Conservation (phyloP, 257 asterid genomes). For the Fraxinus quadrangulata region DNA sequence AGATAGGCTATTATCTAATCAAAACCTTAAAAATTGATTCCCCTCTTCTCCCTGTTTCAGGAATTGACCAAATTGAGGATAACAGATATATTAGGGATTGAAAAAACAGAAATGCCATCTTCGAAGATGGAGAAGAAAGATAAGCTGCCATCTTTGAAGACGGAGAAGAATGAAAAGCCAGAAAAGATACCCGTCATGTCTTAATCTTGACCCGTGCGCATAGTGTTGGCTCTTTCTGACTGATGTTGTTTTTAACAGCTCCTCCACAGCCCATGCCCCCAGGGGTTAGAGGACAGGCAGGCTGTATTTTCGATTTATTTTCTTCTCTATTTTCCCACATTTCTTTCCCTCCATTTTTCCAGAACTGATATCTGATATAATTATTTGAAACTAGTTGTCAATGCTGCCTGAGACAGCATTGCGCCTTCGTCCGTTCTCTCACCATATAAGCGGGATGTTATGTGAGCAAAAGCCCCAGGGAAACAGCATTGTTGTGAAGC, state of each 20-base stretch:
- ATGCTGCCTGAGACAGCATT: conserved; percentile 22
- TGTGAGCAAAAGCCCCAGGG: conserved; percentile 1
- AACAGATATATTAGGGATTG: conserved; percentile 72
- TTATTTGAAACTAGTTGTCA: conserved; percentile 4
- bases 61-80: conserved; percentile 91
- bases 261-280: background rate
- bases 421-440: background rate
- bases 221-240: conserved; percentile 16
- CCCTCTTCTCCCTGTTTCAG: conserved; percentile 35
- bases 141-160: conserved; percentile 35
- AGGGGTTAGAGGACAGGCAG: background rate
- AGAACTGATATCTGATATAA: conserved; percentile 28
- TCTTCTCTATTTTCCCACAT: background rate
- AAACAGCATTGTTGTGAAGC: conserved; percentile 24
- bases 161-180: conserved; percentile 44
- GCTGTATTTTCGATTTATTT: background rate
- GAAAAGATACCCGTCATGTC: conserved; percentile 52
- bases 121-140: conserved; percentile 27
- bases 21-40: background rate
- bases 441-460: conserved; percentile 12
- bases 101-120: conserved; percentile 47
- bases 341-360: conserved; percentile 10
- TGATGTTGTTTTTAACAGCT: background rate
- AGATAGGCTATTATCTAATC: conserved; percentile 5
- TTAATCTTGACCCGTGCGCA: conserved; percentile 29